Evolutionary conservation across 257 asterid genomes (phyloP).

Genomic region (Lycium ferocissimum): DNA sequence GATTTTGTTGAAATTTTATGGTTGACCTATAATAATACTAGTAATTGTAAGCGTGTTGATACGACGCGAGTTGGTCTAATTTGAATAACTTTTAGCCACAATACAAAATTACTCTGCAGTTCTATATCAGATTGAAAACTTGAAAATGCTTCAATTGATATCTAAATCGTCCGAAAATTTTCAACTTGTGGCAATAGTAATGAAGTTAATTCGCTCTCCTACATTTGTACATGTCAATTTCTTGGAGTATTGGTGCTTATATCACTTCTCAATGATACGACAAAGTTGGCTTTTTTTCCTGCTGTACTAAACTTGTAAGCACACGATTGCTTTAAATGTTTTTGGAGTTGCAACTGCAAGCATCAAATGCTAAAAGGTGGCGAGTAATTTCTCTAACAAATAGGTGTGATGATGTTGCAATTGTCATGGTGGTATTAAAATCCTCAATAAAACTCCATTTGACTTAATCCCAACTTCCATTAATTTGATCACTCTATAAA

Average conservation of each 20-base stretch:
- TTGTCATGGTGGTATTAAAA: not conserved
- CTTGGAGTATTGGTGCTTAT: not conserved
- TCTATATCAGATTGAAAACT: not conserved
- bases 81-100: not conserved
- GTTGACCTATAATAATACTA: too few relatives aligned
- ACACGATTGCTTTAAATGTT: not conserved
- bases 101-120: not conserved
- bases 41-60: not conserved
- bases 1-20: too few relatives aligned
- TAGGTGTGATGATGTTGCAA: not conserved
- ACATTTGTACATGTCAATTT: not conserved
- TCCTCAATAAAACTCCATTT: conserved; percentile 4
- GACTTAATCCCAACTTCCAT: not conserved
- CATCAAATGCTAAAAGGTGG: not conserved
- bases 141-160: not conserved
- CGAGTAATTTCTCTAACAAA: not conserved
- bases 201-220: too few relatives aligned
- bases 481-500: not conserved
- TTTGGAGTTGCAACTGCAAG: not conserved
- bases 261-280: not conserved
- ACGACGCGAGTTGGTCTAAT: not conserved
- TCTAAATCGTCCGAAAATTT: too few relatives aligned
- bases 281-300: too few relatives aligned
- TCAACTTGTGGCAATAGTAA: too few relatives aligned
- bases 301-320: not conserved